Evolutionary conservation across 257 asterid genomes (phyloP).

Genomic region (Solanum gandarillasii): DNA sequence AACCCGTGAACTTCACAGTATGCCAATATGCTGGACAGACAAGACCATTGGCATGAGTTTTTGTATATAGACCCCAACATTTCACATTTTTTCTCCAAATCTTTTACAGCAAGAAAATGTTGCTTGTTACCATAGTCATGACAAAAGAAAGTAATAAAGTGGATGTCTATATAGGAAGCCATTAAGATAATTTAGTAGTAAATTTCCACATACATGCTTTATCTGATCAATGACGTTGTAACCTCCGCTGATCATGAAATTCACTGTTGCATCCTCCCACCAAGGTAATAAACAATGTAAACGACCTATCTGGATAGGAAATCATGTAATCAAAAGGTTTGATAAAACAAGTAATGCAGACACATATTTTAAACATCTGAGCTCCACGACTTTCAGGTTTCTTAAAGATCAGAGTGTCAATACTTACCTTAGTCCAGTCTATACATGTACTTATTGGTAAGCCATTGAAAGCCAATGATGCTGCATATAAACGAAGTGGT

Average conservation of each 20-base stretch:
- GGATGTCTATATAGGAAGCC: not conserved
- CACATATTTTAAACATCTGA: not conserved
- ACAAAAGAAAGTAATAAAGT: not conserved
- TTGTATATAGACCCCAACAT: not conserved
- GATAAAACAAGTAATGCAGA: not conserved
- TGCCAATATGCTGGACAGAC: not conserved
- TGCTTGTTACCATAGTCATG: not conserved
- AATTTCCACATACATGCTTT: conserved; percentile 22
- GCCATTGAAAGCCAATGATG: conserved; percentile 42
- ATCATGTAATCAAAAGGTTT: not conserved
- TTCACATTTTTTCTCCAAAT: not conserved
- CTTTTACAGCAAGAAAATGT: not conserved
- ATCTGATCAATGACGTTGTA: conserved; percentile 57
- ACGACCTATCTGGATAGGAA: conserved; percentile 53
- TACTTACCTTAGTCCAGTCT: conserved; percentile 79
- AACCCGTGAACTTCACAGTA: not conserved
- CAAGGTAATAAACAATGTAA: conserved; percentile 80
- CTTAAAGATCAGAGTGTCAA: not conserved
- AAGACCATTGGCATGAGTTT: not conserved
- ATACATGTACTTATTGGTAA: conserved; percentile 41
- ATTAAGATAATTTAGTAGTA: not conserved
- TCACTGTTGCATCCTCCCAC: conserved; percentile 93
- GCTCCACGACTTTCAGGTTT: not conserved
- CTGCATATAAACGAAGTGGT: conserved; percentile 61
- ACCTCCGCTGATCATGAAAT: conserved; percentile 91